phyloP scores from a whole-genome alignment of 352 stramenopile genomes.

The Pythium phragmitis region DNA sequence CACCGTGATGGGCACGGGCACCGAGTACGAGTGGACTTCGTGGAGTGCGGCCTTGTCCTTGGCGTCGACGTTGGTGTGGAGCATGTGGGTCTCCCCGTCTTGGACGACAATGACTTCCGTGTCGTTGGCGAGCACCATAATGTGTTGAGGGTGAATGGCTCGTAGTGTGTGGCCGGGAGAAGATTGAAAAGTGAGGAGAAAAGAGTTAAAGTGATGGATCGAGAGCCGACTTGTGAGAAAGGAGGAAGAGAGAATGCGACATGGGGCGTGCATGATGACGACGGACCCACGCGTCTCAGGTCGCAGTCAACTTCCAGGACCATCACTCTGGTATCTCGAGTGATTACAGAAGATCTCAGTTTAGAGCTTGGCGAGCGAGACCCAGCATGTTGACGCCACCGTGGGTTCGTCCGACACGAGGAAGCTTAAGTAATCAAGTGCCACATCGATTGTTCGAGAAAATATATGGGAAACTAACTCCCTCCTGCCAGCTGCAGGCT shows the following conservation, averaged over 20 bases:
- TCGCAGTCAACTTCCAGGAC: conserved; percentile 11
- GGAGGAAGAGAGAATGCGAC: conserved; percentile 3
- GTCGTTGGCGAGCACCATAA: conserved; percentile 16
- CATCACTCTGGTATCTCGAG: conserved; percentile 9
- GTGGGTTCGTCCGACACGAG: not conserved
- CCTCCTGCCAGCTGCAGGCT: not conserved
- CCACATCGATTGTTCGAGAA: not conserved
- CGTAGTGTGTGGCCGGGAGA: not conserved
- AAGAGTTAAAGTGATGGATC: not conserved
- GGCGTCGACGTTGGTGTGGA: conserved; percentile 6
- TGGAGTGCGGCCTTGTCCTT: conserved; percentile 35
- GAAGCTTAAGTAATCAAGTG: not conserved
- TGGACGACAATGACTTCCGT: not conserved
- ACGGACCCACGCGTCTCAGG: not conserved
- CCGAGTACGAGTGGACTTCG: conserved; percentile 33
- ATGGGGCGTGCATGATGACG: conserved; percentile 3
- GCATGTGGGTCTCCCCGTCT: conserved; percentile 27
- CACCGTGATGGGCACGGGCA: conserved; percentile 47
- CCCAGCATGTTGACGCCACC: conserved; percentile 2
- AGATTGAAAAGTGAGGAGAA: not conserved
- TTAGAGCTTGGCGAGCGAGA: not conserved
- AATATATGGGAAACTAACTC: not conserved
- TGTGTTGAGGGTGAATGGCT: not conserved
- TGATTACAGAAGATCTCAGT: no score
- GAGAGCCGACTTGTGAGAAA: not conserved